phyloP scores from a whole-genome alignment of 768 basidiomycete species.

The Auriscalpium vulgare region DNA sequence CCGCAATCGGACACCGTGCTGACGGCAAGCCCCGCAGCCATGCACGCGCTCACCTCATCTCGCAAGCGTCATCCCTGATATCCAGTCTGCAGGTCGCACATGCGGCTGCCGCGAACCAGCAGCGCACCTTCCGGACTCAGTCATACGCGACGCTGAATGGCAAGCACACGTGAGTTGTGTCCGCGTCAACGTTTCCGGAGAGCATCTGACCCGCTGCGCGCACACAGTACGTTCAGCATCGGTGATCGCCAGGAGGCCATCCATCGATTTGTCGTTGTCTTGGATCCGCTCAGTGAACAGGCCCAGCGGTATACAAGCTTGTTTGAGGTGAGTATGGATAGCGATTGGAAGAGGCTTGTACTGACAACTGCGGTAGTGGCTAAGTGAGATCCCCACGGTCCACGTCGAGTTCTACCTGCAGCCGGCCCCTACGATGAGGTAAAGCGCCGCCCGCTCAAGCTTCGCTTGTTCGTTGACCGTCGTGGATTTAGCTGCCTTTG shows the following conservation, averaged over 20 bases:
- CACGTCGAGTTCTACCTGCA: conserved; percentile 76
- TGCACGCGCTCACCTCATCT: conserved; percentile 50
- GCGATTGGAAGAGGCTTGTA: not conserved
- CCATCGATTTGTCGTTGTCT: conserved; percentile 59
- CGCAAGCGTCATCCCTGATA: conserved; percentile 64
- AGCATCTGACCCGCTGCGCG: not conserved
- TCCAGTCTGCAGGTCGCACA: conserved; percentile 66
- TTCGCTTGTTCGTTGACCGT: not conserved
- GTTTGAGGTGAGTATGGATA: conserved; percentile 44
- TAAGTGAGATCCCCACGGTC: conserved; percentile 52
- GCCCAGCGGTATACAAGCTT: conserved; percentile 85
- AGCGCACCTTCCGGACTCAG: conserved; percentile 47
- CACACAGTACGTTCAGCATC: conserved; percentile 51
- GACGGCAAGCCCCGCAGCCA: conserved; percentile 28
- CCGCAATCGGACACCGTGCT: not conserved
- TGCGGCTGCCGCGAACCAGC: conserved; percentile 56
- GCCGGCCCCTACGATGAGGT: conserved; percentile 67
- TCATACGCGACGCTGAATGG: conserved; percentile 55
- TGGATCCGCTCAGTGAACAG: conserved; percentile 80
- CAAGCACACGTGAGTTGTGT: conserved; percentile 51
- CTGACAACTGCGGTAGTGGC: conserved; percentile 41
- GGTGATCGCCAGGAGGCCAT: conserved; percentile 64
- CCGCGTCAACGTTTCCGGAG: not conserved
- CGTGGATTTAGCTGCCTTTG: conserved; percentile 57
- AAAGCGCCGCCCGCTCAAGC: not conserved